These are phyloP conservation scores for Spizellomyces punctatus DNA, from an alignment of 192 early-diverging fungal species.

Conservation along the genomic window DNA sequence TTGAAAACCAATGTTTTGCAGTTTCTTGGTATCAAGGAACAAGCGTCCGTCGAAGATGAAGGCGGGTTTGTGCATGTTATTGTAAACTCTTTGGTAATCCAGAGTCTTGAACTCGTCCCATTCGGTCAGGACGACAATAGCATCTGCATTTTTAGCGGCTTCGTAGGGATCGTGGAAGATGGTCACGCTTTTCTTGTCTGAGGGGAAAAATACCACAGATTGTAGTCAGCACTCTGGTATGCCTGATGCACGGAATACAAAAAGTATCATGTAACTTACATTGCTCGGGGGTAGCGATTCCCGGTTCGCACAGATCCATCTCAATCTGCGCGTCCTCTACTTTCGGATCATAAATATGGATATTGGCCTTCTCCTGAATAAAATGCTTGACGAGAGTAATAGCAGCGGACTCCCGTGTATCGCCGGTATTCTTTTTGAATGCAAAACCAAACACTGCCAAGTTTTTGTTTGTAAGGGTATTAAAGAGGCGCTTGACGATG, in stretches of 20 bases:
- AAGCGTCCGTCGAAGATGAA: conserved; percentile 91
- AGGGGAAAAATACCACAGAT: background rate
- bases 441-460: conserved; percentile 88
- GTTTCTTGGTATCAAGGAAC: conserved; percentile 65
- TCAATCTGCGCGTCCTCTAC: conserved; percentile 49
- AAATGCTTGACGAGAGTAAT: conserved; percentile 80
- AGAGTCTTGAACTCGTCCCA: conserved; percentile 88
- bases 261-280: conserved; percentile 33
- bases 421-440: conserved; percentile 93
- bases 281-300: conserved; percentile 30
- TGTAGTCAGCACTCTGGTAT: background rate
- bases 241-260: background rate
- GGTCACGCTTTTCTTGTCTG: conserved; percentile 63
- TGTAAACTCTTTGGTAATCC: conserved; percentile 71
- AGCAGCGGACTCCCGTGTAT: conserved; percentile 92
- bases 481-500: conserved; percentile 74
- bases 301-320: conserved; percentile 31
- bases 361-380: conserved; percentile 72
- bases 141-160: conserved; percentile 72
- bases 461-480: conserved; percentile 78
- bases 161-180: conserved; percentile 70
- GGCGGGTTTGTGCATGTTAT: conserved; percentile 79
- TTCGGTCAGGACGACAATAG: conserved; percentile 80
- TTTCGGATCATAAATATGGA: conserved; percentile 91
- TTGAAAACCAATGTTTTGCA: conserved; percentile 78